A percentile compares a stretch with the other conserved stretches of the same genome.
Conservation (phyloP, 352 stramenopile species). For the Pythium brachiatum region DNA sequence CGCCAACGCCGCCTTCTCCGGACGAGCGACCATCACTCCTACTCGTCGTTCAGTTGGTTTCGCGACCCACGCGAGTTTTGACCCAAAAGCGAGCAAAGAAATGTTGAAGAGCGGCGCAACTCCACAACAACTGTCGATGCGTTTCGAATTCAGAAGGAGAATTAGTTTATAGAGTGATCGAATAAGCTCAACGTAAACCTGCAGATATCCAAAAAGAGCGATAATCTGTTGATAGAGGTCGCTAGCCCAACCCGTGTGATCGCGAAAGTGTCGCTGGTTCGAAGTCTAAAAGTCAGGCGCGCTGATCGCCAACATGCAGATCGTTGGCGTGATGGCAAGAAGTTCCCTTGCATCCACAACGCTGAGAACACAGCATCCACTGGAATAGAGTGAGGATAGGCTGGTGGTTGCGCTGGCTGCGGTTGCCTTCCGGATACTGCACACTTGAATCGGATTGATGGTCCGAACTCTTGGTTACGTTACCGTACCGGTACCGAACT, state of each 20-base stretch:
- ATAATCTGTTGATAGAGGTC: neutral
- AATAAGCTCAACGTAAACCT: neutral
- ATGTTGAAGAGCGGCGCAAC: constrained; percentile 4
- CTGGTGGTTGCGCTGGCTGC: too few species aligned
- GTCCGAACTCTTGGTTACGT: too few species aligned
- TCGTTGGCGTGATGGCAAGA: neutral
- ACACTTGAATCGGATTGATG: too few species aligned
- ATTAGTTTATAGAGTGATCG: neutral
- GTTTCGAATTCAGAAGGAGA: constrained; percentile 8
- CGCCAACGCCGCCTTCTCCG: neutral
- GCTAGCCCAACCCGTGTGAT: neutral
- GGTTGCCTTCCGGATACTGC: too few species aligned
- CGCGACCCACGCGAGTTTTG: too few species aligned
- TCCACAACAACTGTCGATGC: neutral
- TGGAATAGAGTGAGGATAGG: too few species aligned
- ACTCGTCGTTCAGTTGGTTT: constrained; percentile 1
- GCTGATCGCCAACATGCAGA: neutral
- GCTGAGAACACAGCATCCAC: neutral
- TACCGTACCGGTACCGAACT: too few species aligned
- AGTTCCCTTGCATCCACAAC: neutral
- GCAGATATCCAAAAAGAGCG: neutral
- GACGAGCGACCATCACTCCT: neutral
- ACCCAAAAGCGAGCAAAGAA: constrained; percentile 4
- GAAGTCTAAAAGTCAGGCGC: neutral
- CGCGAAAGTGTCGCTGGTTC: neutral